Evolutionary conservation across 2,329 filamentous ascomycete species (phyloP).

Genomic region (Cyclaneusma minus): DNA sequence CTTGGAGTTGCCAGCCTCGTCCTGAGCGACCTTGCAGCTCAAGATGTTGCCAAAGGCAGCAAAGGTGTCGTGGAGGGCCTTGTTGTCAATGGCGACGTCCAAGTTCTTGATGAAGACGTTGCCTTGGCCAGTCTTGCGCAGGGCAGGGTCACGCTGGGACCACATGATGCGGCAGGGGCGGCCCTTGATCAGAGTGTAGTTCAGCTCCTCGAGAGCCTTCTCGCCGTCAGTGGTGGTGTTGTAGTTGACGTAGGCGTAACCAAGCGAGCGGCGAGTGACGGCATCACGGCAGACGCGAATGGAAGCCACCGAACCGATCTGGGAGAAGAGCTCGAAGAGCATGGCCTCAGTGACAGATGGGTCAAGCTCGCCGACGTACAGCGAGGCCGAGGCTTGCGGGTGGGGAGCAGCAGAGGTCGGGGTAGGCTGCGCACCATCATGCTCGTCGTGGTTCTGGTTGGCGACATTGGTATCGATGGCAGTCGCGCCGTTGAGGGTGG

Average conservation of each 20-base stretch:
- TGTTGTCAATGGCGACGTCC: conserved; percentile 97
- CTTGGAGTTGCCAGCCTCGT: conserved; percentile 93
- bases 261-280: conserved; percentile 93
- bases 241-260: conserved; percentile 99
- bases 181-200: conserved; percentile 99
- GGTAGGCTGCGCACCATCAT: conserved; percentile 55
- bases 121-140: conserved; percentile 97
- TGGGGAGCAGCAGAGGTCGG: conserved; percentile 55
- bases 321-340: conserved; percentile 99
- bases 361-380: conserved; percentile 98
- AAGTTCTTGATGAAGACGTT: conserved; percentile 99
- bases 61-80: conserved; percentile 98
- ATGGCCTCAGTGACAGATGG: conserved; percentile 97
- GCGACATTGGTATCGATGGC: conserved; percentile 62
- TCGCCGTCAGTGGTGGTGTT: conserved; percentile 94
- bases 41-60: conserved; percentile 98
- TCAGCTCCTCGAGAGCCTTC: conserved; percentile 96
- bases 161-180: conserved; percentile 99
- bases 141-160: conserved; percentile 97
- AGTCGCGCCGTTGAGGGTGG: conserved; percentile 52
- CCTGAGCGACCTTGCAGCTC: conserved; percentile 98
- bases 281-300: conserved; percentile 99
- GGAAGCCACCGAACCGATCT: conserved; percentile 95
- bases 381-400: conserved; percentile 87
- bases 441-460: conserved; percentile 35